Evolutionary conservation across 2,329 filamentous ascomycete genomes (phyloP).

Genomic region (Raffaelea ambrosiae): DNA sequence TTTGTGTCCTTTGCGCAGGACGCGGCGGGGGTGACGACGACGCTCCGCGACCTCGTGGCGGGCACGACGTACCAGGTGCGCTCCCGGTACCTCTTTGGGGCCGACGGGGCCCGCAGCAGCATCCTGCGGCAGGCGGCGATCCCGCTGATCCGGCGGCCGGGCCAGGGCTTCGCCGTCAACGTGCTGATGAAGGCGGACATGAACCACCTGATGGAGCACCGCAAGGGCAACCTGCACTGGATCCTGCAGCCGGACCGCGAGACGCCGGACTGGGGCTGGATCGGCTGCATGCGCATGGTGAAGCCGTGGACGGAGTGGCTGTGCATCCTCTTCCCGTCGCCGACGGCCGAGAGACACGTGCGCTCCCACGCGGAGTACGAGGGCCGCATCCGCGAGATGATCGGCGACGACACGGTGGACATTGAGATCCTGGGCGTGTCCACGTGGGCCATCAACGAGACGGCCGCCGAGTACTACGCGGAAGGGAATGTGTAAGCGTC

Average conservation of each 20-base stretch:
- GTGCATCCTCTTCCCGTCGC: slow-evolving; percentile 43
- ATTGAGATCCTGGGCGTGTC: slow-evolving; percentile 41
- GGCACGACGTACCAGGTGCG: slow-evolving; percentile 28
- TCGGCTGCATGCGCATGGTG: slow-evolving; percentile 47
- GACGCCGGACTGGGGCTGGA: slow-evolving; percentile 42
- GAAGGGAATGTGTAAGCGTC: slow-evolving; percentile 8
- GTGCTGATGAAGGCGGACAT: slow-evolving; percentile 37
- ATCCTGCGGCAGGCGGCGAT: slow-evolving; percentile 27
- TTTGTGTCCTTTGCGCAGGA: slow-evolving; percentile 24
- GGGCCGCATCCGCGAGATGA: slow-evolving; percentile 35
- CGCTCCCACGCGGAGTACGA: slow-evolving; percentile 1
- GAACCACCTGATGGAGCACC: slow-evolving; percentile 34
- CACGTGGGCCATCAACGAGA: slow-evolving; percentile 55
- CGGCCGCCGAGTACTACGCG: slow-evolving; percentile 47
- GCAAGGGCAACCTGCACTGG: slow-evolving; percentile 53
- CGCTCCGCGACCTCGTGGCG: slow-evolving; percentile 16
- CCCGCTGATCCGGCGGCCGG: slow-evolving; percentile 23
- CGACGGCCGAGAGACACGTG: neutral
- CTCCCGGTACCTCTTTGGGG: slow-evolving; percentile 50
- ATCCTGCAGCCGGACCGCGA: slow-evolving; percentile 45
- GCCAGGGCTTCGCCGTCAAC: slow-evolving; percentile 29
- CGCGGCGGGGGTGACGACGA: slow-evolving; percentile 19
- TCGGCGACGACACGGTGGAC: slow-evolving; percentile 45
- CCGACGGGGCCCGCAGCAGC: slow-evolving; percentile 38
- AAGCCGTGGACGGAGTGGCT: slow-evolving; percentile 57